phyloP scores from a whole-genome alignment of 2,329 filamentous ascomycete genomes.

The Penicillium sp. region DNA sequence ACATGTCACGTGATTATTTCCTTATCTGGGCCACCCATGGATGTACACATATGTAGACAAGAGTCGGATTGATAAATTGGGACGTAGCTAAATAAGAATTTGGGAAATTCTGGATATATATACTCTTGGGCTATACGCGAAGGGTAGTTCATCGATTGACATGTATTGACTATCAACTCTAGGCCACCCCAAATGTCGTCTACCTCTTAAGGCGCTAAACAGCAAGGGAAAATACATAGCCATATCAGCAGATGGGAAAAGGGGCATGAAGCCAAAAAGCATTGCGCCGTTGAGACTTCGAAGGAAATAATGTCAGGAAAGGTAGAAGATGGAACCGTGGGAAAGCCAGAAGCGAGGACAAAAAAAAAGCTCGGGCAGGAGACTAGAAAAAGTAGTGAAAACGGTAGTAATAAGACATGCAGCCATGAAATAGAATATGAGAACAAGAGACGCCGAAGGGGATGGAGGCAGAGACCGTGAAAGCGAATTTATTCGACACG shows the following conservation, averaged over 20 bases:
- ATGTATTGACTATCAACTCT: background rate
- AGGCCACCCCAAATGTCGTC: slow-evolving; percentile 7
- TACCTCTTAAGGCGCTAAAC: slow-evolving; percentile 7
- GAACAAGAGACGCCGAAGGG: background rate
- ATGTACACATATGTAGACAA: no score
- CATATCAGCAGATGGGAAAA: background rate
- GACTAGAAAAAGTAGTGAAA: slow-evolving; percentile 2
- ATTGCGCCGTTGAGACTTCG: slow-evolving; percentile 3
- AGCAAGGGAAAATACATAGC: background rate
- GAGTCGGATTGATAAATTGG: no score
- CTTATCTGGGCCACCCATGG: background rate
- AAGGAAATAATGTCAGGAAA: slow-evolving; percentile 2
- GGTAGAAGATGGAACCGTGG: background rate
- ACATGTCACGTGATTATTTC: slow-evolving; percentile 23
- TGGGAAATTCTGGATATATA: no score
- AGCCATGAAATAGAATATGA: slow-evolving; percentile 20
- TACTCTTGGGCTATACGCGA: no score
- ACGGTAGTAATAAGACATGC: slow-evolving; percentile 18
- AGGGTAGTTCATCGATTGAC: no score
- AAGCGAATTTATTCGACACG: slow-evolving; percentile 65
- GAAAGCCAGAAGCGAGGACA: background rate
- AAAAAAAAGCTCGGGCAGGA: background rate
- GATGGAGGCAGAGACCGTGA: background rate
- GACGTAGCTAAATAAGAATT: no score
- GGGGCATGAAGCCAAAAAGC: background rate